Conservation (phyloP, 1,284 basidiomycete species). For the Termitomyces sp. region DNA sequence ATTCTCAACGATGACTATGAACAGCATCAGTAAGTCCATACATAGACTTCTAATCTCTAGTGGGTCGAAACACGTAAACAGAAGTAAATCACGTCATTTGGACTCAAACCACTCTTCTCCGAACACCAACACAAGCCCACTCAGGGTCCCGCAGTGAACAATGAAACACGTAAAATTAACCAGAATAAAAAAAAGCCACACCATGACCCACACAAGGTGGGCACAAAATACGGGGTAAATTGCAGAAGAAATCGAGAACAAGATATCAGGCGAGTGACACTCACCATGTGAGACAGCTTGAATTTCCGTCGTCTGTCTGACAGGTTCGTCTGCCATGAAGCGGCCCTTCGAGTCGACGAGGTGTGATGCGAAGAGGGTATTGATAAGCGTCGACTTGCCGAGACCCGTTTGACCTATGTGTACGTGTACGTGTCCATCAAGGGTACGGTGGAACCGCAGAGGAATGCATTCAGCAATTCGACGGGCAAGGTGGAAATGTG, state of each 20-base stretch:
- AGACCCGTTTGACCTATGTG: conserved; percentile 88
- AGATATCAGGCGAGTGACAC: conserved; percentile 24
- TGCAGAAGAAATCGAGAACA: background rate
- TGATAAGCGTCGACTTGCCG: conserved; percentile 97
- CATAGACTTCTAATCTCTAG: background rate
- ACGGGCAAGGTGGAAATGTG: background rate
- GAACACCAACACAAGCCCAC: background rate
- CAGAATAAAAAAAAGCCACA: background rate
- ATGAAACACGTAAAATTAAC: background rate
- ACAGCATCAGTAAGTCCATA: background rate
- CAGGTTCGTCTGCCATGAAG: conserved; percentile 79
- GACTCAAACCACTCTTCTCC: background rate
- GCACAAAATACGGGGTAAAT: background rate
- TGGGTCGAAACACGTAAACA: conserved; percentile 1
- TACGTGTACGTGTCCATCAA: background rate
- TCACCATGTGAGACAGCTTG: conserved; percentile 90
- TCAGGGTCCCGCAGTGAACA: background rate
- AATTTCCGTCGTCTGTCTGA: conserved; percentile 95
- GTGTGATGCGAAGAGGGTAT: conserved; percentile 98
- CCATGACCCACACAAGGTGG: background rate
- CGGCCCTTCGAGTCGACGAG: conserved; percentile 97
- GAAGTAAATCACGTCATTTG: conserved; percentile 1
- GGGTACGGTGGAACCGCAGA: background rate
- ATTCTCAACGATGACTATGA: conserved; percentile 89
- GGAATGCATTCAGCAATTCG: background rate